A percentile compares a stretch with the other conserved stretches of the same genome.
These are phyloP conservation scores for Saccharomycopsis capsularis DNA, from an alignment of 805 yeast species.

Conservation along the genomic window DNA sequence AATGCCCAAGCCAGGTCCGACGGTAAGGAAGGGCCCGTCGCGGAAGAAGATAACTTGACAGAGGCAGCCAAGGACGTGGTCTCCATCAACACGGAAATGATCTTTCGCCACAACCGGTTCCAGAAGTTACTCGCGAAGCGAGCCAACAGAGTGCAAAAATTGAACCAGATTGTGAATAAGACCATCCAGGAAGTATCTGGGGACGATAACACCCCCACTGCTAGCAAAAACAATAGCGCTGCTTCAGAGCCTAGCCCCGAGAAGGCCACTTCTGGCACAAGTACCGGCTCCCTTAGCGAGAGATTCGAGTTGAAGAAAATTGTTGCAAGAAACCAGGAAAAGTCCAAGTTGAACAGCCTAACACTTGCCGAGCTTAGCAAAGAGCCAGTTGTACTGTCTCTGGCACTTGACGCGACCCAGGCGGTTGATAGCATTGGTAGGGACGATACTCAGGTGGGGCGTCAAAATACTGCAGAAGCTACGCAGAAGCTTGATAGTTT, in stretches of 20 bases:
- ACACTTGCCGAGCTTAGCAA: too few relatives aligned
- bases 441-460: too few relatives aligned
- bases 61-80: not conserved
- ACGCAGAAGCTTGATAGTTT: too few relatives aligned
- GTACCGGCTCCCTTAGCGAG: too few relatives aligned
- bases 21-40: not conserved
- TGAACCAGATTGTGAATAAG: conserved; percentile 11
- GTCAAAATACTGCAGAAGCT: too few relatives aligned
- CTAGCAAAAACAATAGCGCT: not conserved
- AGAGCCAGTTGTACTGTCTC: too few relatives aligned
- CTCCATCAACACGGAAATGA: conserved; percentile 15
- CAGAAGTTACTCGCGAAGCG: conserved; percentile 18
- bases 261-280: too few relatives aligned
- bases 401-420: too few relatives aligned
- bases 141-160: conserved; percentile 12
- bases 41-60: not conserved
- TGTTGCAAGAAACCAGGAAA: too few relatives aligned
- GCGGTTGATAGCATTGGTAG: too few relatives aligned
- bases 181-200: conserved; percentile 7
- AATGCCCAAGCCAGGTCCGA: conserved; percentile 1
- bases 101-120: conserved; percentile 19
- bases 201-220: not conserved
- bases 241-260: not conserved
- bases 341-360: too few relatives aligned
- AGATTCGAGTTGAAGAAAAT: too few relatives aligned